Evolutionary conservation across 345 rosid species (phyloP), one percentile per base, ranked within the genome.

Genomic region (Xanthoceras sorbifolium): DNA sequence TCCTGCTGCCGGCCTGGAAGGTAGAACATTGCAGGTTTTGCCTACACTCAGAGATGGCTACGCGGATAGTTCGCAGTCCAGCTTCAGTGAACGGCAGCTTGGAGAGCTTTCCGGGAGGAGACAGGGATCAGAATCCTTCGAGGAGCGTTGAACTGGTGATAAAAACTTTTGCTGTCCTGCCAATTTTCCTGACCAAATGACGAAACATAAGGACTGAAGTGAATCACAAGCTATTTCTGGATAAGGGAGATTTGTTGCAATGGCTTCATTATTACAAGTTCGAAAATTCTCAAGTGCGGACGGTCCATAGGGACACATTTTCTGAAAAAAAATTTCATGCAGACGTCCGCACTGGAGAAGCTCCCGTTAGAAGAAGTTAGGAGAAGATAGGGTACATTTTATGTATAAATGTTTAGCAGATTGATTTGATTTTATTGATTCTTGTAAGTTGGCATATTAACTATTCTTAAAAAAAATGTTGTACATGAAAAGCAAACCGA

Each of bases 1-100:
- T 17, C 22, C 46, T 61, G 84, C 46, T 29, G n/a, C n/a, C n/a
- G 78, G 42, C n/a, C 60, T 34, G 23, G 81, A 75, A 28, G 75
- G 70, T 28, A 88, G 73, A 64, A 70, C 82, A 76, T 78, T 76
- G 44, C 64, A 82, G 61, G 26, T 59, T 0, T 22, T 70, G 9
- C 82, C 80, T 17, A 80, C 86, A 28, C 78, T 46, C 28, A 10
- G 59, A 73, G 81, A 82, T 65, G 88, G 82, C 67, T 36, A 63
- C 29, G 79, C 66, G 23, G 77, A 77, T 17, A 3, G 11, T 57
- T n/a, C 62, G 12, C 62, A 1, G 12, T 57, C 62, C 28, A 57
- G 62, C 5, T 22, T 57, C 3, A 57, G 14, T 22, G 62, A 57
- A 57, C 62, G 4, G 28, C 28, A 23, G 23, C 62, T 57, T 2